Evolutionary conservation across 257 asterid species (phyloP), one percentile per base, ranked within the genome.

Genomic region (Osmanthus fragrans): DNA sequence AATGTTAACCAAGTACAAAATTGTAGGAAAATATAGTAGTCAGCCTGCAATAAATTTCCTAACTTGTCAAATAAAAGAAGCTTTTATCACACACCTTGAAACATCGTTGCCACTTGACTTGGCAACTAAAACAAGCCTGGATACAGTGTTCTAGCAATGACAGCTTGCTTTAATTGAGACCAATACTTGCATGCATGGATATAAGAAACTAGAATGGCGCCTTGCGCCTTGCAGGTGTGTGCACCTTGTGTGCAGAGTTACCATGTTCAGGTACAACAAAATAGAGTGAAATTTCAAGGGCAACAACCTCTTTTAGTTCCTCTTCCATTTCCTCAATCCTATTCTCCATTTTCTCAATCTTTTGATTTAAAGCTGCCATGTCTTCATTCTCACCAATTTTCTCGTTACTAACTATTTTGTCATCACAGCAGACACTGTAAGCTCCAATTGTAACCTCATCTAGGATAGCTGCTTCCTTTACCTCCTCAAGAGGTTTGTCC

Each of bases 191-290:
- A n/a, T 70, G 98, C 97, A 83, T 89, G 87, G 70, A 90, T 84
- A 73, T 91, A 95, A 33, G 60, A 93, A 88, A 60, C 99, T 88
- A 65, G 96, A 88, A 77, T 90, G 96, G 74, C 1, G 33, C 33
- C 2, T 32, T 32, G 2, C 97, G 96, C 79, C 99, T 88, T 29
- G 98, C 97, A 73, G 98, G 97, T 66, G 97, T 89, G 80, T 93
- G 97, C 85, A 93, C 91, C 88, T 95, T 95, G 86, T 95, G 97
- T 60, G 93, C 92, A 15, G 97, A 95, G 87, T 92, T 89, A 42
- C 92, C 93, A 85, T 95, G 99, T 82, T 91, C 99, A 64, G 99
- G 98, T 49, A 90, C 94, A 73, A 95, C 94, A 75, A 97, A 91
- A 79, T 95, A 95, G 18, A 95, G 90, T 37, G 98, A 86, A 76